Base-by-base conservation (phyloP, 345 rosid species). In the Aquilaria sinensis region DNA sequence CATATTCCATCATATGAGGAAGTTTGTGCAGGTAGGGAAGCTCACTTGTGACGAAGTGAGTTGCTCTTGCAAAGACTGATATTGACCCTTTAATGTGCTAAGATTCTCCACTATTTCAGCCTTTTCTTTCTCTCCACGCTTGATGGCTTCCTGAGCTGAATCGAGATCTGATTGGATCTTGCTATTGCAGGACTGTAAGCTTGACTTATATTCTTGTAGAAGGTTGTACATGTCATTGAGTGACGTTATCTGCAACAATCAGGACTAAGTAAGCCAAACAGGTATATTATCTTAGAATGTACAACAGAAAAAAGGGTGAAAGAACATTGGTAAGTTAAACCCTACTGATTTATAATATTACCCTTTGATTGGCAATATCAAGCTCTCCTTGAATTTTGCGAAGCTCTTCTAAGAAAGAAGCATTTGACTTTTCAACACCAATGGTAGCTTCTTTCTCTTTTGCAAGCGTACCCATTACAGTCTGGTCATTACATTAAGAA, bases 181-280 rank as follows among this genome's bases (percentile, higher is more conserved):
- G 73, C 81, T 79, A 61, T 90, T 90, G 66, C 88, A 90, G 60
- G 78, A 81, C 75, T 90, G 97, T 75, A 90, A 77, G 82, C 97
- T 87, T 61, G 90, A 77, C 70, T 90, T 90, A 69, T 88, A 90
- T 73, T 90, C 97, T 66, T 85, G 97, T 68, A 90, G 64, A 49
- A 87, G 81, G 78, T 85, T 88, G 83, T 90, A 90, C 96, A 90
- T 90, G 67, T 90, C 97, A 77, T 79, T 88, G 3, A 88, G 70
- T 4, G 97, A 85, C 12, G 77, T 68, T 73, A 88, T 83, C 97
- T 90, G 83, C 74, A 78, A 57, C 52, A 60, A 50, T 65, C 47
- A 73, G 53, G 63, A 41, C 43, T 8, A 37, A 37, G 6, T 31
- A 31, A 29, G 62, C 53, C 47, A 62, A 61, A 4, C 3, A 45